Percentiles rank a stretch among this genome's conserved stretches.
These are phyloP conservation scores for Endotrypanum monterogeii DNA, from an alignment of 208 protist genomes.

Conservation along the genomic window DNA sequence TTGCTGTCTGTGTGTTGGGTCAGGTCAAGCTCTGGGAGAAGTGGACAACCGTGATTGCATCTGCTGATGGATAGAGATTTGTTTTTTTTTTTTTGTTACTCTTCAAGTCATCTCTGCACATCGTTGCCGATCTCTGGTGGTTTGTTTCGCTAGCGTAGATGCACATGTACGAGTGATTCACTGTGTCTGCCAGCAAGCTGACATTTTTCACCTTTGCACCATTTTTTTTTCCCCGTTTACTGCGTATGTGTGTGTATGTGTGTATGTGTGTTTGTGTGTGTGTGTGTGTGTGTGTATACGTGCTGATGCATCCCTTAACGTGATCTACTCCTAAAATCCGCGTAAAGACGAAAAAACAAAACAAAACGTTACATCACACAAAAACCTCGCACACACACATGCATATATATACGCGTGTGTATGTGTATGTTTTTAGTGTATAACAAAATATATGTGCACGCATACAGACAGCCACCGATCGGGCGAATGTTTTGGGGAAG, in stretches of 20 bases:
- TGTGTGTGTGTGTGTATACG: too few species aligned
- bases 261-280: not conserved
- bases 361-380: not conserved
- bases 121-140: not conserved
- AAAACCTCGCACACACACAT: not conserved
- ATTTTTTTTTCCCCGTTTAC: too few species aligned
- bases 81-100: not conserved
- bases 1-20: too few species aligned
- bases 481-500: too few species aligned
- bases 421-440: too few species aligned
- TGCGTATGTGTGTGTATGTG: not conserved
- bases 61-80: not conserved
- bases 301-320: not conserved
- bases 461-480: too few species aligned
- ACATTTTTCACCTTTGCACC: too few species aligned
- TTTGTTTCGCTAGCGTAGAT: not conserved
- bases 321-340: not conserved
- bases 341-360: not conserved
- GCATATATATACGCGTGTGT: too few species aligned
- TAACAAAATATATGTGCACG: too few species aligned
- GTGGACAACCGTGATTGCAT: too few species aligned
- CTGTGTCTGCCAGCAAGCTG: too few species aligned
- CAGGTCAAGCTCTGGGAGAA: too few species aligned
- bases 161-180: slow-evolving; percentile 3
- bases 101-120: not conserved